A percentile compares a stretch with the other conserved stretches of the same genome.
Conservation (phyloP, 257 asterid genomes). For the Jasminum sambac region DNA sequence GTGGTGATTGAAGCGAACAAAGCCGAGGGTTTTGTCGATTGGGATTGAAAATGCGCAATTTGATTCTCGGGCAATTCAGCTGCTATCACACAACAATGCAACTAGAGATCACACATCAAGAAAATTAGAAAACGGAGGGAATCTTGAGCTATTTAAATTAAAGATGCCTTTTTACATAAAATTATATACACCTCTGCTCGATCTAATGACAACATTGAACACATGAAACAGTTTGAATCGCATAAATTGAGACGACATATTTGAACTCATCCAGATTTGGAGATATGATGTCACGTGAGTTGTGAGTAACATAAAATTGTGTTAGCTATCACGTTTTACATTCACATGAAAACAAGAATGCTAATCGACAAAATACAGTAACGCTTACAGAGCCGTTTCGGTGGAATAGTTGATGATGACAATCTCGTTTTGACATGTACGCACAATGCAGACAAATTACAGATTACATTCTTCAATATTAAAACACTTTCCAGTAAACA, state of each 20-base stretch:
- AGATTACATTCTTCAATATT: constrained; percentile 18
- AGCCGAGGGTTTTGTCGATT: constrained; percentile 16
- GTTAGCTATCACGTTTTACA: not conserved
- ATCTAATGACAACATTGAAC: no score
- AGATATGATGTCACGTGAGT: no score
- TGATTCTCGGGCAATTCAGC: constrained; percentile 76
- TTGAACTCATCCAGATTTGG: no score
- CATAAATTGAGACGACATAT: no score
- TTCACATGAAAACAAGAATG: constrained; percentile 1
- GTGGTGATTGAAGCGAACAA: constrained; percentile 24
- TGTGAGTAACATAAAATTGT: no score
- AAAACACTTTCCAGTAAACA: not conserved
- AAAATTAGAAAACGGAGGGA: constrained; percentile 24
- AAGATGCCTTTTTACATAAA: constrained; percentile 34
- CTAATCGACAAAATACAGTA: not conserved
- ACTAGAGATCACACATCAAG: constrained; percentile 25
- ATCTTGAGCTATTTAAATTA: constrained; percentile 21
- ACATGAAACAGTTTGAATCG: no score
- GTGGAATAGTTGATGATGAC: not conserved
- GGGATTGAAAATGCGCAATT: constrained; percentile 36
- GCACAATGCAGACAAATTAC: constrained; percentile 31
- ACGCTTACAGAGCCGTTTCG: not conserved
- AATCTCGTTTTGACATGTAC: constrained; percentile 24
- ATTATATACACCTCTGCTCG: no score
- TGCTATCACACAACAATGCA: constrained; percentile 7